These are phyloP conservation scores for Candida anutae DNA, from an alignment of 1,139 yeast species.

Conservation along the genomic window DNA sequence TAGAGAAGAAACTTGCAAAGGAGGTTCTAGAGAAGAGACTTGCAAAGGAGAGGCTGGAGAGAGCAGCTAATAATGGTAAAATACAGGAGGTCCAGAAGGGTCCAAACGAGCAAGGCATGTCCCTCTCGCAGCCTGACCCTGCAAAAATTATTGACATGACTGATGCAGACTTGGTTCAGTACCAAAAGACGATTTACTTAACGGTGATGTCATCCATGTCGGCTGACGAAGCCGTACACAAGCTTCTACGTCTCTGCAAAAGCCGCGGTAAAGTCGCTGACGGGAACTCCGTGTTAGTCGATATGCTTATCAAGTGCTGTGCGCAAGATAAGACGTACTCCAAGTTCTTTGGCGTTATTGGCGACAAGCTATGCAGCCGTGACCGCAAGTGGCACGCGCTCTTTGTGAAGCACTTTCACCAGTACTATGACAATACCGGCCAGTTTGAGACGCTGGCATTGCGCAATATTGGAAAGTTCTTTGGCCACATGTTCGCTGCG, in stretches of 20 bases:
- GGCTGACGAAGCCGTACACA: conserved; percentile 90
- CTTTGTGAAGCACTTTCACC: conserved; percentile 47
- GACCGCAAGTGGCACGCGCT: conserved; percentile 47
- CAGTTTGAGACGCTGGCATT: conserved; percentile 66
- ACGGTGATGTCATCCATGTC: conserved; percentile 91
- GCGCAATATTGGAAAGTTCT: conserved; percentile 74
- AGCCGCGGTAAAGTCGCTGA: no score
- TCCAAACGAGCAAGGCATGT: conserved; percentile 1
- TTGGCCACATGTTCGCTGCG: conserved; percentile 77
- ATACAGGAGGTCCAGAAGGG: no score
- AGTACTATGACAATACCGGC: conserved; percentile 52
- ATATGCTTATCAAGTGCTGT: conserved; percentile 77
- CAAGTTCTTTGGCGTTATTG: conserved; percentile 74
- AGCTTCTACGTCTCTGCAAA: conserved; percentile 53
- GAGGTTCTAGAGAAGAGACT: no score
- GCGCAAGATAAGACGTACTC: conserved; percentile 85
- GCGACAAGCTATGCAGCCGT: conserved; percentile 54
- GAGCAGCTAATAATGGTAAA: no score
- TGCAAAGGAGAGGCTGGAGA: no score
- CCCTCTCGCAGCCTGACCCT: no score
- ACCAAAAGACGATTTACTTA: conserved; percentile 69
- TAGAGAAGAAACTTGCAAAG: no score
- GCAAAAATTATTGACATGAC: conserved; percentile 60
- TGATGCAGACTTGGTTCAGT: conserved; percentile 50
- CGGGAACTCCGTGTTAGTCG: conserved; percentile 43